Evolutionary conservation across 2,329 filamentous ascomycete genomes (phyloP), one percentile per base, ranked within the genome.

Genomic region (Aotearoamyces nothofagi): DNA sequence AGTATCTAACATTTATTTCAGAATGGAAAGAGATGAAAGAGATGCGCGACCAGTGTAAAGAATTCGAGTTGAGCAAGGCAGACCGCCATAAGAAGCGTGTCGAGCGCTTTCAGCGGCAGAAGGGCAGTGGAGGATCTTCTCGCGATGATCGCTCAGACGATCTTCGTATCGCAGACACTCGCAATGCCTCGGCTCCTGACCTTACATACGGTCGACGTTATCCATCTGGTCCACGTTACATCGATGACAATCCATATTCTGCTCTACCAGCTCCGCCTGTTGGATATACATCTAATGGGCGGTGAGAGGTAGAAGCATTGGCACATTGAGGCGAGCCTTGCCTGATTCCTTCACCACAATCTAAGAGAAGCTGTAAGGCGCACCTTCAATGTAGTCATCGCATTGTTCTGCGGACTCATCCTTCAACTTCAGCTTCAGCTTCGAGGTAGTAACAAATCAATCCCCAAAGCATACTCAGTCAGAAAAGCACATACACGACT

Each of bases 11-110:
- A 26, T 17, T 5, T 5, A 36, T 45, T 16, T 61, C 58, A 4
- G 71, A 77, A 48, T 78, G 74, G 69, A 72, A 76, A 50, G 68
- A 77, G 45, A 69, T 71, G 52, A 66, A 69, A 34, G 63, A 74
- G 49, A 61, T 73, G 47, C 60, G 66, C 34, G 61, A 65, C 39
- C 60, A 63, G 43, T 60, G 60, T 30, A 55, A 59, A 29, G 61
- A 72, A 36, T 61, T 75, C 33, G 59, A 66, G 39, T 46, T 56
- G 27, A 56, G 65, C 41, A 51, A 56, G 30, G 52, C 58, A 44
- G 46, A 58, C 30, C 42, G 52, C 37, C 53, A 56, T 35, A 51
- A 53, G 37, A 57, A 60, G 35, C 56, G 54, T 35, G 49, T 60
- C 37, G 55, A 60, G 38, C 53, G 60, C 36, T 44, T 47, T 22